Evolutionary conservation across 345 rosid genomes (phyloP), one percentile per base, ranked within the genome.

Genomic region (Eutrema japonicum): DNA sequence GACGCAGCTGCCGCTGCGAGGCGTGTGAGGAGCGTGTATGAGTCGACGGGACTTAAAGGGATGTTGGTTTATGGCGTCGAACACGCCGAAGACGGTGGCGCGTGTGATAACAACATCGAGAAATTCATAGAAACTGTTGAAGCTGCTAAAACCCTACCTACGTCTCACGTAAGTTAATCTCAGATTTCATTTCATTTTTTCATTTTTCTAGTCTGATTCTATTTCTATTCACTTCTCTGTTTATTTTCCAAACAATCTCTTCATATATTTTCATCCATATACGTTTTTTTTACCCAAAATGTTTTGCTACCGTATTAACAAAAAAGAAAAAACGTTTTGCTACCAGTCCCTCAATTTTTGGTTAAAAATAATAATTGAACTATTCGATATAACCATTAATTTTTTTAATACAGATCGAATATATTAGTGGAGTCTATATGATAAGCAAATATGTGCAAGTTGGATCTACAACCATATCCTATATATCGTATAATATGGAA

Each of bases 1-100:
- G 72, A 70, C 11, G 69, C 77, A 0, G 48, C 10, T 4, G 87
- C 81, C 60, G 93, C 84, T 0, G 82, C 51, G 9, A 30, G 66
- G 47, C 78, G 81, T 42, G 77, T 87, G 9, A 58, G 35, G 70
- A 83, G 46, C 64, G 33, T 85, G 7, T 79, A 86, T 59, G 84
- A 79, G 61, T 72, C 85, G 2, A 72, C 86, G 8, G 97, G 97
- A 3, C 64, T 94, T 55, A 80, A 86, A 65, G 91, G 85, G 43
- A 91, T 94, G 96, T 70, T 91, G 65, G 85, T 79, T 58, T 94
- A 82, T 16, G 89, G 96, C 3, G 90, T 82, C 1, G 98, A 94
- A 40, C 93, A 88, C 26, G 83, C 91, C 0, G 78, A 72, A 56
- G 88, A 88, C 40, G 68, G 63, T 22, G 51, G 41, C 11, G 85